Conservation (phyloP, 345 rosid genomes). For the Mangifera indica region DNA sequence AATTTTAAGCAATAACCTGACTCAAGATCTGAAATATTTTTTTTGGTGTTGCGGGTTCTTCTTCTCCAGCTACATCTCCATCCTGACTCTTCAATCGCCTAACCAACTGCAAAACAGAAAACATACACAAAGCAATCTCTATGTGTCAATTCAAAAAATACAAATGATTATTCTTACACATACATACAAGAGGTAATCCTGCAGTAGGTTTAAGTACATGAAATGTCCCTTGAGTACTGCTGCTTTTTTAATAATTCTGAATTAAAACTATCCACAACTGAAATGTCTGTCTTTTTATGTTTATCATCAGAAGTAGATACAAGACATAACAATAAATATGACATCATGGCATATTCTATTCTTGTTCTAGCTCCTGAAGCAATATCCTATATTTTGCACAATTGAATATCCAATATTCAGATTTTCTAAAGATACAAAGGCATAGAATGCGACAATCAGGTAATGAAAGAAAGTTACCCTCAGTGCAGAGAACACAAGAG, state of each 20-base stretch:
- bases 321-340: not conserved
- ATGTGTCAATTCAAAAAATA: constrained; percentile 1
- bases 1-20: constrained; percentile 46
- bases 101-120: constrained; percentile 59
- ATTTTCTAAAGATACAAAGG: not conserved
- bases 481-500: constrained; percentile 73
- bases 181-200: not conserved
- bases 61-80: constrained; percentile 67
- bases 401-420: not conserved
- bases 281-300: not conserved
- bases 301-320: not conserved
- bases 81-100: constrained; percentile 64
- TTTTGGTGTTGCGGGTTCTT: constrained; percentile 58
- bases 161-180: not conserved
- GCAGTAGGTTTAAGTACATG: not conserved
- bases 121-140: constrained; percentile 4
- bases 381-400: not conserved
- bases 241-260: not conserved
- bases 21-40: constrained; percentile 70
- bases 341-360: not conserved
- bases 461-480: constrained; percentile 43
- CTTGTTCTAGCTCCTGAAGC: not conserved
- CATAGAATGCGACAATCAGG: not conserved
- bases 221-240: not conserved
- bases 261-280: not conserved